Conservation (phyloP, 2,329 filamentous ascomycete species). For the Cercospora sojina region DNA sequence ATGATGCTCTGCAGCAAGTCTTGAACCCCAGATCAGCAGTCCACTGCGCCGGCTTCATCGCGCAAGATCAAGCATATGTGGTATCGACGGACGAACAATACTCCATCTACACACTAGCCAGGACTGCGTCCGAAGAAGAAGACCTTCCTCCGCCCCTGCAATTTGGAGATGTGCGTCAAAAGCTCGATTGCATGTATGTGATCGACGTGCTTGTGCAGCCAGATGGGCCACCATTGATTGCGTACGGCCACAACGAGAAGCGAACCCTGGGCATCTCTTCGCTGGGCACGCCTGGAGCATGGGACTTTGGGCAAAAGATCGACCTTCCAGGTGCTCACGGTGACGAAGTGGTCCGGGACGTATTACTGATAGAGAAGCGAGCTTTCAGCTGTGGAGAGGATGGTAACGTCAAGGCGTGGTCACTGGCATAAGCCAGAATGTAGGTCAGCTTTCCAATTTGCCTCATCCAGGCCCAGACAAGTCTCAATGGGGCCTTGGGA, state of each 20-base stretch:
- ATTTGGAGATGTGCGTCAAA: constrained; percentile 68
- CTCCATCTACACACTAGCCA: constrained; percentile 68
- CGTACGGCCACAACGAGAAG: constrained; percentile 35
- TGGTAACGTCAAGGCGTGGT: constrained; percentile 47
- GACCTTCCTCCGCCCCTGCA: constrained; percentile 51
- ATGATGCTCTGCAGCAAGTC: constrained; percentile 74
- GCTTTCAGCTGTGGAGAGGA: constrained; percentile 52
- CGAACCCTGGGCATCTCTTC: constrained; percentile 32
- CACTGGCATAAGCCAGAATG: constrained; percentile 13
- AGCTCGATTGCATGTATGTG: constrained; percentile 71
- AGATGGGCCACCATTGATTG: constrained; percentile 33
- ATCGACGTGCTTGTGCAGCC: constrained; percentile 60
- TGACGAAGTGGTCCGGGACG: constrained; percentile 50
- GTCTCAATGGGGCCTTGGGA: too few species aligned
- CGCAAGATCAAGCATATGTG: constrained; percentile 64
- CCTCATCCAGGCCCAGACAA: neutral
- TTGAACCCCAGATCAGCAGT: constrained; percentile 75
- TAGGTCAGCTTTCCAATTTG: constrained; percentile 7
- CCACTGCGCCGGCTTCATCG: constrained; percentile 72
- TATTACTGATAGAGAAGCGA: constrained; percentile 40
- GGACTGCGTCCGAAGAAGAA: constrained; percentile 59
- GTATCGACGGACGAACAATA: constrained; percentile 77
- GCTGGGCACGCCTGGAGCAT: constrained; percentile 29
- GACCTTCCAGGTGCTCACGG: constrained; percentile 47
- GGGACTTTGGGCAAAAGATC: constrained; percentile 33